Evolutionary conservation across 371 early-diverging fungal species (phyloP), one percentile per base, ranked within the genome.

Genomic region (Phascolomyces articulosus): DNA sequence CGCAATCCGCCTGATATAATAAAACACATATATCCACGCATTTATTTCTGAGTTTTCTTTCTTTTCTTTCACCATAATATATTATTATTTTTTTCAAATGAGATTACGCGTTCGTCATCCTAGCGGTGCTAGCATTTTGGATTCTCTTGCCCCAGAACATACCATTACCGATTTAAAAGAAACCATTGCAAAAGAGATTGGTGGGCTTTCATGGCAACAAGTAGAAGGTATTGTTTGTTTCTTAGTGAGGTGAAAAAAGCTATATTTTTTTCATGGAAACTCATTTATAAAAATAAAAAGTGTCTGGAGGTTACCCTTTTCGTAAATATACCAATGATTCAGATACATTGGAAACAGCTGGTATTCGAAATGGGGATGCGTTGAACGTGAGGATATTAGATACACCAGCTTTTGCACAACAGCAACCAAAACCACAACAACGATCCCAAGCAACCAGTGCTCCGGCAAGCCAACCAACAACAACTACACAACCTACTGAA

Each of bases 251-350:
- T 9, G 11, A 34, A 34, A 34, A 34, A 34, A 34, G 34, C 11
- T 34, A 34, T 34, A 34, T 2, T 34, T 34, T 34, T 34, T 6
- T 34, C 11, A 11, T 34, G 34, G 0, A 9, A 9, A 9, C 34
- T 34, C n/a, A n/a, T n/a, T n/a, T n/a, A n/a, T n/a, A n/a, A n/a
- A n/a, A n/a, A n/a, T 34, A 34, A 34, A 34, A 34, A 82, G 83
- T 82, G 26, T 65, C 76, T 9, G 80, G 76, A 51, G 83, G 80
- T 7, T 82, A 76, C 44, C 83, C 83, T 11, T 80, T 80, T 10
- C 72, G 73, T 29, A 58, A 66, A 13, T 67, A 76, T 20, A 59
- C 56, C 0, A 64, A 74, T 27, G 67, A 69, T 34, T 31, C 55
- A 1, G 23, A 60, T 16, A 63, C 63, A 1, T 34, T 79, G 9